phyloP scores from a whole-genome alignment of 768 basidiomycete genomes.

The Russula compacta region DNA sequence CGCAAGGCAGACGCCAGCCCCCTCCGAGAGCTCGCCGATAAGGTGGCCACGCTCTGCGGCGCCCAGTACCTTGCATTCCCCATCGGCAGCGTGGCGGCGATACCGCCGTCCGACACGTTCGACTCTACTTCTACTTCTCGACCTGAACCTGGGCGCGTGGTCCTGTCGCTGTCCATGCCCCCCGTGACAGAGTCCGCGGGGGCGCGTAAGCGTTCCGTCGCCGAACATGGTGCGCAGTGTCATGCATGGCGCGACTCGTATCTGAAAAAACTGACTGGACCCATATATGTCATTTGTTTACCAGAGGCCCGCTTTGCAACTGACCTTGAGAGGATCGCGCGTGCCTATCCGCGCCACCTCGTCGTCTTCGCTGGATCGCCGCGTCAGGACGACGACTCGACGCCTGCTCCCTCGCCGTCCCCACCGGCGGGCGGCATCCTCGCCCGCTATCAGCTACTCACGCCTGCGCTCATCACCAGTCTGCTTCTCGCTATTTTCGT shows the following conservation, averaged over 20 bases:
- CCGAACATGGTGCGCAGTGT: slow-evolving; percentile 39
- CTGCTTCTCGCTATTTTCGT: slow-evolving; percentile 60
- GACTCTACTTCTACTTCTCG: slow-evolving; percentile 16
- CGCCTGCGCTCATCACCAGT: slow-evolving; percentile 59
- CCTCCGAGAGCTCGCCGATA: slow-evolving; percentile 32
- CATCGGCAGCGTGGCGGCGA: slow-evolving; percentile 10
- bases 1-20: slow-evolving; percentile 22
- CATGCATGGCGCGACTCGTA: not conserved
- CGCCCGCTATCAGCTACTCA: slow-evolving; percentile 66
- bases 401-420: slow-evolving; percentile 25
- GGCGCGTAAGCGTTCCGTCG: slow-evolving; percentile 39
- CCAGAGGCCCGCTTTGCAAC: slow-evolving; percentile 38
- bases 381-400: slow-evolving; percentile 32
- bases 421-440: slow-evolving; percentile 51
- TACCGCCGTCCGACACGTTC: slow-evolving; percentile 17
- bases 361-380: slow-evolving; percentile 55
- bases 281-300: not conserved
- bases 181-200: slow-evolving; percentile 32
- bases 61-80: slow-evolving; percentile 37
- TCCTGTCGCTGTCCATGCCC: slow-evolving; percentile 51
- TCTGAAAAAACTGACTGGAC: not conserved
- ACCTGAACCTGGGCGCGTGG: slow-evolving; percentile 31
- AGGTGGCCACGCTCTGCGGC: slow-evolving; percentile 44
- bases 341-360: slow-evolving; percentile 49
- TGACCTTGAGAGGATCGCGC: slow-evolving; percentile 41